A percentile compares a stretch with the other conserved stretches of the same genome.
These are phyloP conservation scores for Cladobotryum protrusum DNA, from an alignment of 2,329 filamentous ascomycete genomes.

Conservation along the genomic window DNA sequence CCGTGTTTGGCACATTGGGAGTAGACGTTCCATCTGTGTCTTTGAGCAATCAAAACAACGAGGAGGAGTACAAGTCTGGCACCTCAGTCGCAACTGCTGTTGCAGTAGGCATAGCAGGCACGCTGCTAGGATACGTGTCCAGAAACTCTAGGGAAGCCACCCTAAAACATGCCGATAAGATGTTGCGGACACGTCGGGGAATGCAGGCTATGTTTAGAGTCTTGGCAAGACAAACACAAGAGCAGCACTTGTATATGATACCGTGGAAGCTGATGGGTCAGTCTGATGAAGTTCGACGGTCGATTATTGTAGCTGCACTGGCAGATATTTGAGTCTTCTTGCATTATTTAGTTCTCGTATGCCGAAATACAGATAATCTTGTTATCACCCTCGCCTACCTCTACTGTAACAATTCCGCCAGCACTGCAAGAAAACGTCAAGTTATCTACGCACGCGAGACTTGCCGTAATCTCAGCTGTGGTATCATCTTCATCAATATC, in stretches of 20 bases:
- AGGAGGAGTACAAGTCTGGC: background rate
- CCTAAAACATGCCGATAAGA: background rate
- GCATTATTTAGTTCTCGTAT: background rate
- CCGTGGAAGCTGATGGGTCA: background rate
- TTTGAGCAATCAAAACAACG: background rate
- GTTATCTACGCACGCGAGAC: background rate
- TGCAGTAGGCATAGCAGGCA: background rate
- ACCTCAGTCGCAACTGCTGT: conserved; percentile 1
- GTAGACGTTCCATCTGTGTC: background rate
- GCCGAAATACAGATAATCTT: background rate
- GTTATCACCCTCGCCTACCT: background rate
- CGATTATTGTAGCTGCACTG: background rate
- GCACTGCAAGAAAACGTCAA: background rate
- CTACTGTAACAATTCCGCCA: background rate
- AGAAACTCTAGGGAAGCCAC: no score
- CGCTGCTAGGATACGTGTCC: background rate
- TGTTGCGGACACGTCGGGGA: background rate
- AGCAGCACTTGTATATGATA: background rate
- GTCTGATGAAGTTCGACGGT: background rate
- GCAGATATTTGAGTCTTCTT: background rate
- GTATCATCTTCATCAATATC: background rate
- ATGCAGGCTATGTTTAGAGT: background rate
- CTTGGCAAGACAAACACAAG: background rate
- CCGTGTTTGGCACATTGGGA: background rate
- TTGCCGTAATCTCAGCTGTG: background rate